Conservation (phyloP, 345 rosid species). For the Bruguiera gymnorhiza region DNA sequence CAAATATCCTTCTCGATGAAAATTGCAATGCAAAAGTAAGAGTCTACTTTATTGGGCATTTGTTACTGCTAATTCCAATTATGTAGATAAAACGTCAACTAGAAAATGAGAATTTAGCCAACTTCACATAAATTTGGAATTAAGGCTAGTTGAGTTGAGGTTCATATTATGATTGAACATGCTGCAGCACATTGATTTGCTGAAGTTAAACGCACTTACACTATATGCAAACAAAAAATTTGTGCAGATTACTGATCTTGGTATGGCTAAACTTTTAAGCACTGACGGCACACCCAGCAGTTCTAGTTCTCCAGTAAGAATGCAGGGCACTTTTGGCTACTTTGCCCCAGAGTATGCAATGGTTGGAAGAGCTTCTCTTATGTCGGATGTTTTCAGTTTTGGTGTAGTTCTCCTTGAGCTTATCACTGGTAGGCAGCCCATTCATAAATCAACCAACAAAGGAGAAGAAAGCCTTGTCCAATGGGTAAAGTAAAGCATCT, state of each 20-base stretch:
- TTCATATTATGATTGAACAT: not conserved
- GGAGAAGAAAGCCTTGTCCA: conserved; percentile 93
- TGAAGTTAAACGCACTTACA: not conserved
- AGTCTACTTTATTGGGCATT: conserved; percentile 2
- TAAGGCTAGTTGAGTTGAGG: no score
- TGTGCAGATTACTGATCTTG: conserved; percentile 92
- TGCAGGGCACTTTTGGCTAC: conserved; percentile 97
- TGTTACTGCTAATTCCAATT: not conserved
- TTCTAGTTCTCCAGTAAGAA: conserved; percentile 87
- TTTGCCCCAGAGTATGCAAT: conserved; percentile 98
- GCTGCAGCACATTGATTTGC: not conserved
- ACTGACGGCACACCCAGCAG: conserved; percentile 79
- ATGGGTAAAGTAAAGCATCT: conserved; percentile 52
- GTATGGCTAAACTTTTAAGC: conserved; percentile 86
- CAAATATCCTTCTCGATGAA: conserved; percentile 84
- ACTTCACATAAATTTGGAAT: not conserved
- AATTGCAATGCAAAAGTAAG: conserved; percentile 89
- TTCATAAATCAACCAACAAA: conserved; percentile 58
- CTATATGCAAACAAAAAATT: not conserved
- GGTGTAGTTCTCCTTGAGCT: conserved; percentile 97
- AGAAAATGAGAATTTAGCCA: not conserved
- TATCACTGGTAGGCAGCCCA: conserved; percentile 84
- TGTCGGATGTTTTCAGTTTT: conserved; percentile 96
- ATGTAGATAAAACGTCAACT: not conserved
- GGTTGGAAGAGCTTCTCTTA: conserved; percentile 84